These are phyloP conservation scores for Serendipita sp. DNA, from an alignment of 768 basidiomycete species.

Conservation along the genomic window DNA sequence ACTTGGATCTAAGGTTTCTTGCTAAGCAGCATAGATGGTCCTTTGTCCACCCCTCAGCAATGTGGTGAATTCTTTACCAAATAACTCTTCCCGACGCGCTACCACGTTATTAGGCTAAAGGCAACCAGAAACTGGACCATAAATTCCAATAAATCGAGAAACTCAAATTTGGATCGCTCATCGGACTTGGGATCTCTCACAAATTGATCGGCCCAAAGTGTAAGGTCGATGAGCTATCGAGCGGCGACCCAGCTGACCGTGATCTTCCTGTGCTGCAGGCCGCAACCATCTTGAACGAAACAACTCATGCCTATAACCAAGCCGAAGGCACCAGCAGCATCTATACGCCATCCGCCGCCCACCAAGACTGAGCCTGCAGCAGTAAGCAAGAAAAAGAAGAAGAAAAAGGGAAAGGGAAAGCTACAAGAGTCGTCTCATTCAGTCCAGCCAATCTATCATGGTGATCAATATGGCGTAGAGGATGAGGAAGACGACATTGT, in stretches of 20 bases:
- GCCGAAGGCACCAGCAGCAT: not conserved
- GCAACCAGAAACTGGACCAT: not conserved
- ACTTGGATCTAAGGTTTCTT: not conserved
- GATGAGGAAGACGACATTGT: constrained; percentile 19
- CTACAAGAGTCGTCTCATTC: constrained; percentile 15
- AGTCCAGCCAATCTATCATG: constrained; percentile 7
- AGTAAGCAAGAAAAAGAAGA: constrained; percentile 20
- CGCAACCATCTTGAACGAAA: not conserved
- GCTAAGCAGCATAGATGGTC: not conserved
- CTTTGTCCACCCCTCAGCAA: not conserved
- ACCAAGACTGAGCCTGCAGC: constrained; percentile 6
- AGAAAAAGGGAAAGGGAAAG: constrained; percentile 32
- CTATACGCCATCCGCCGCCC: not conserved
- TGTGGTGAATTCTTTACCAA: not conserved
- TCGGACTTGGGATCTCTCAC: not conserved
- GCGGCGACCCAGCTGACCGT: not conserved
- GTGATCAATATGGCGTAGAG: constrained; percentile 11
- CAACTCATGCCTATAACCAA: not conserved
- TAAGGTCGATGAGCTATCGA: not conserved
- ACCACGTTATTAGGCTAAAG: not conserved
- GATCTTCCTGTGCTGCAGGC: not conserved
- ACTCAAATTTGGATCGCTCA: not conserved
- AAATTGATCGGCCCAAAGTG: constrained; percentile 1
- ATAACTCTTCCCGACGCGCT: not conserved
- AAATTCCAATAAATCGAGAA: not conserved